Base-by-base conservation (phyloP, 805 yeast species). In the Ogataea ramenticola region DNA sequence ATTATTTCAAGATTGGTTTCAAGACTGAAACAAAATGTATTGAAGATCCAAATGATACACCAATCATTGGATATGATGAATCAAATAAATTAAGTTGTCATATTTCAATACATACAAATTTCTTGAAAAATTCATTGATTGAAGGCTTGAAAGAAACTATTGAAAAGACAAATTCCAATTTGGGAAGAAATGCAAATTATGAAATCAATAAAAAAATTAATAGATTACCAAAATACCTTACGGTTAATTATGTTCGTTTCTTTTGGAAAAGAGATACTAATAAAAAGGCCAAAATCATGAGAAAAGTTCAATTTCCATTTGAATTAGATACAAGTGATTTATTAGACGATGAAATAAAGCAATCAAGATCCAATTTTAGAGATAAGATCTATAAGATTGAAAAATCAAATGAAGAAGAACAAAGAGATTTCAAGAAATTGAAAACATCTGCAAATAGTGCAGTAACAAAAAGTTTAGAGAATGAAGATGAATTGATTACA, bases 271-370 rank as follows among this genome's bases (percentile, higher is more conserved):
- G 91, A 59, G 95, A 91, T 46, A 86, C 95, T 3, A 79, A 78
- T 51, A 86, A 84, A 65, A 93, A 93, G 68, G 85, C 96, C 17
- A 93, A 93, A 66, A 93, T 93, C 60, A 72, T 93, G 61, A 81
- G 99, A 61, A 88, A 84, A 67, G 99, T 93, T 22, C 86, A 82
- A 50, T 93, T 93, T 68, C 99, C 99, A 36, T 86, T 89, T 66
- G 93, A 86, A 63, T 70, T 91, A 46, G 99, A 93, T 61, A 71
- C 88, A 34, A 76, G 90, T 16, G 97, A 90, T 58, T 68, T 90
- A 67, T 72, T 93, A 54, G 89, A 89, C 46, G 89, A 80, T n/a
- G 80, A 78, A 11, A 77, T 89, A 50, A 80, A 78, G 58, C 67
- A 69, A 14, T 77, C 78, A 45, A 81, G 89, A 58, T 72, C 81